phyloP scores from a whole-genome alignment of 2,329 filamentous ascomycete genomes.

The Aschersonia sp. region DNA sequence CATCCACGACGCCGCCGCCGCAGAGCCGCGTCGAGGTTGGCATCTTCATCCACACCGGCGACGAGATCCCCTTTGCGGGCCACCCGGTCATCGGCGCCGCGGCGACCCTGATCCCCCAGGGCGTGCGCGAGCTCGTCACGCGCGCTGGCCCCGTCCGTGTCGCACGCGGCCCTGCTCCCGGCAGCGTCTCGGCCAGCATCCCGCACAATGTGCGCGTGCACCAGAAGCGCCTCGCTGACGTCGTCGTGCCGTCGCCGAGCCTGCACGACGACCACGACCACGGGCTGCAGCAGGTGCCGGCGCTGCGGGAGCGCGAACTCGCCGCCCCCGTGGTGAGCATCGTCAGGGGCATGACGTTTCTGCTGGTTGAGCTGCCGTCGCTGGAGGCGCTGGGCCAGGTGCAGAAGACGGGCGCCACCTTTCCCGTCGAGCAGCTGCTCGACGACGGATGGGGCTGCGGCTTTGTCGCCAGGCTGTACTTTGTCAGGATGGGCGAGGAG shows the following conservation, averaged over 20 bases:
- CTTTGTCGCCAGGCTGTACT: slow-evolving; percentile 45
- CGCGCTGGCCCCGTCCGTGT: slow-evolving; percentile 43
- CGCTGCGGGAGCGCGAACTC: slow-evolving; percentile 21
- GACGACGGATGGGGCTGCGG: slow-evolving; percentile 41
- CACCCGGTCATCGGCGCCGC: slow-evolving; percentile 47
- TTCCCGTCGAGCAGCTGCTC: slow-evolving; percentile 20
- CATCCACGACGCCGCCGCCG: no score
- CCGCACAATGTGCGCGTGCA: slow-evolving; percentile 56
- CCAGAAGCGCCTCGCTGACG: slow-evolving; percentile 1
- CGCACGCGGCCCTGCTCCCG: slow-evolving; percentile 27
- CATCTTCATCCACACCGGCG: slow-evolving; percentile 37
- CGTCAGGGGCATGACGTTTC: slow-evolving; percentile 61
- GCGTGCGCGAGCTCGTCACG: slow-evolving; percentile 30
- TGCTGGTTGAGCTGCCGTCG: slow-evolving; percentile 46
- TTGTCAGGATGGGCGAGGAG: slow-evolving; percentile 26
- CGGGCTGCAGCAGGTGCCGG: slow-evolving; percentile 12
- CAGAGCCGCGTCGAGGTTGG: slow-evolving; percentile 22
- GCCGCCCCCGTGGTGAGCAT: slow-evolving; percentile 41
- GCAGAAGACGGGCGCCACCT: slow-evolving; percentile 16
- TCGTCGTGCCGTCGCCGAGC: slow-evolving; percentile 7
- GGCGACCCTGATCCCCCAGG: slow-evolving; percentile 27
- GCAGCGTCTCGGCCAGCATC: slow-evolving; percentile 35
- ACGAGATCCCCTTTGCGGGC: slow-evolving; percentile 46
- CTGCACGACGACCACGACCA: not conserved
- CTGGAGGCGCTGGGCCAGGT: slow-evolving; percentile 40